Evolutionary conservation across 225 moss, liverwort and hornwort genomes (phyloP).

Genomic region (Sphagnum contortum): DNA sequence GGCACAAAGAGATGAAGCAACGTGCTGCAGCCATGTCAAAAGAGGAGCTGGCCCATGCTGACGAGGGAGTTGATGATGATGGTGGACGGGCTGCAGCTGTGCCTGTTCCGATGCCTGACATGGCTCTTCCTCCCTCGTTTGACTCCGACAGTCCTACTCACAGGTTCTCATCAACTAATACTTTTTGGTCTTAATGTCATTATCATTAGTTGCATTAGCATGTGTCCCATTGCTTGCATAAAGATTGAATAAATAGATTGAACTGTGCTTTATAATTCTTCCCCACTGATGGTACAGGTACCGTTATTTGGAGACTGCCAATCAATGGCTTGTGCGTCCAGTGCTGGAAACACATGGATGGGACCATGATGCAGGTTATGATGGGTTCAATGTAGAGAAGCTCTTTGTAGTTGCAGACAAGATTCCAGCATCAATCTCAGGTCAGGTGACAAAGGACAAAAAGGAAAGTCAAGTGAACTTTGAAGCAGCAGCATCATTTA

Average conservation of each 20-base stretch:
- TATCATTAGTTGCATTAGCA: background rate
- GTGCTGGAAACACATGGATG: slow-evolving; percentile 55
- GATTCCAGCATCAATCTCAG: slow-evolving; percentile 34
- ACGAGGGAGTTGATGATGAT: slow-evolving; percentile 39
- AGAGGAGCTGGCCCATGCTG: slow-evolving; percentile 32
- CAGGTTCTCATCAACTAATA: slow-evolving; percentile 12
- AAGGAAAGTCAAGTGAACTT: slow-evolving; percentile 48
- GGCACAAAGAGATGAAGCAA: slow-evolving; percentile 43
- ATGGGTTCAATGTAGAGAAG: slow-evolving; percentile 50
- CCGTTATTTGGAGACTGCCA: slow-evolving; percentile 50
- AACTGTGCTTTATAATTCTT: background rate
- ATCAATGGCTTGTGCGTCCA: slow-evolving; percentile 53
- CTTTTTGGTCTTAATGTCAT: background rate
- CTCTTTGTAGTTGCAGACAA: slow-evolving; percentile 44
- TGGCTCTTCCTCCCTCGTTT: slow-evolving; percentile 47
- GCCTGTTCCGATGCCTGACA: slow-evolving; percentile 51
- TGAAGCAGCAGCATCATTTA: slow-evolving; percentile 45
- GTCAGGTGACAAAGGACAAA: slow-evolving; percentile 52
- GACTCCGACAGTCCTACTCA: slow-evolving; percentile 48
- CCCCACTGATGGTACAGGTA: slow-evolving; percentile 13
- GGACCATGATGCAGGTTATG: slow-evolving; percentile 58
- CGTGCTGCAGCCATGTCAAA: slow-evolving; percentile 38
- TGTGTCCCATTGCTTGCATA: background rate
- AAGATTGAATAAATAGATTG: background rate
- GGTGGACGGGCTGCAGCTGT: slow-evolving; percentile 45